A percentile compares a stretch with the other conserved stretches of the same genome.
Evolutionary conservation across 345 rosid species (phyloP).

Genomic region (Hibiscus mutabilis): DNA sequence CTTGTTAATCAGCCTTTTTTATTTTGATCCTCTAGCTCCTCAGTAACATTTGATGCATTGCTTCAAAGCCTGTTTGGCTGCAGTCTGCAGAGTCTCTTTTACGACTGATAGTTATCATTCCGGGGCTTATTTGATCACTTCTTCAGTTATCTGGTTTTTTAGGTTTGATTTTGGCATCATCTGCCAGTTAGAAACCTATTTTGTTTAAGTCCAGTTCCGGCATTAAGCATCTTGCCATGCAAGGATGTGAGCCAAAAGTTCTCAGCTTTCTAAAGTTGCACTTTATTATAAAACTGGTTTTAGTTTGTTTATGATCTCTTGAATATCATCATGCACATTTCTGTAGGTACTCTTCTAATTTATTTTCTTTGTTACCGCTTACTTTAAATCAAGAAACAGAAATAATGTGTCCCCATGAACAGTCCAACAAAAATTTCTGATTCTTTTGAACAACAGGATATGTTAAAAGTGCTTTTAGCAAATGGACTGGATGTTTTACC

Average conservation of each 20-base stretch:
- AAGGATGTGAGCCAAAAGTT: constrained; percentile 1
- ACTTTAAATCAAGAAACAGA: background rate
- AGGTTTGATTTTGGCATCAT: background rate
- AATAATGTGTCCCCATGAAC: background rate
- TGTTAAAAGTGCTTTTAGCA: background rate
- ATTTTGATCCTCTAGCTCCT: background rate
- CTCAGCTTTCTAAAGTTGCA: background rate
- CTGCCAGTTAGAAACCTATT: background rate
- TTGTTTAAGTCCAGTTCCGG: background rate
- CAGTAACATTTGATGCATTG: background rate
- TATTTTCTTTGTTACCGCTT: background rate
- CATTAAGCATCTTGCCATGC: background rate
- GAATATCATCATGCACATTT: background rate
- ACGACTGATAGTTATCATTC: background rate
- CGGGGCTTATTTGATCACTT: background rate
- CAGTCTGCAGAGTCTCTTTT: background rate
- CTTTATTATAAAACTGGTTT: background rate
- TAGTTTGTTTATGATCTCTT: background rate
- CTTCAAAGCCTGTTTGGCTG: background rate
- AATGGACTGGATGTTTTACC: background rate
- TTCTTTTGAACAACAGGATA: constrained; percentile 20
- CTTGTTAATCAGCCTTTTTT: background rate
- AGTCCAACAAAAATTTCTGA: background rate
- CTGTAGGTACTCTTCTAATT: background rate
- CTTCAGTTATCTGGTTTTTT: background rate